Conservation (phyloP, 257 asterid genomes). For the Penstemon davidsonii region DNA sequence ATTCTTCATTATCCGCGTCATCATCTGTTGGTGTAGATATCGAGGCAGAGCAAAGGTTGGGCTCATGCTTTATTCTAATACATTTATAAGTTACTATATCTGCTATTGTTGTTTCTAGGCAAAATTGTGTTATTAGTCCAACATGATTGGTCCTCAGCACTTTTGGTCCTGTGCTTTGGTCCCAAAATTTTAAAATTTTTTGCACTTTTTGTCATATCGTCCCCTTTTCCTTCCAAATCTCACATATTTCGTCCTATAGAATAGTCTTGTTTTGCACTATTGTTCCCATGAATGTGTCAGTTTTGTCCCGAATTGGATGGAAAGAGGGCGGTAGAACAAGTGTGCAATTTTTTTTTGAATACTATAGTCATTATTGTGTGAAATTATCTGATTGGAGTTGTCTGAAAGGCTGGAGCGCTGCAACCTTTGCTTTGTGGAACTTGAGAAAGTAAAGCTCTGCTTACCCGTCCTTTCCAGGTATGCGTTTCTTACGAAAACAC, state of each 20-base stretch:
- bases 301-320: too few relatives aligned
- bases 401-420: slow-evolving; percentile 84
- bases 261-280: too few relatives aligned
- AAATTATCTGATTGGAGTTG: slow-evolving; percentile 27
- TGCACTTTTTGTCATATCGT: too few relatives aligned
- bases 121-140: neutral
- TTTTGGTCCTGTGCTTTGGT: too few relatives aligned
- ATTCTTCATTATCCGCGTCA: slow-evolving; percentile 80
- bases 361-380: too few relatives aligned
- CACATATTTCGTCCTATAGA: too few relatives aligned
- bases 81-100: slow-evolving; percentile 2
- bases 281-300: too few relatives aligned
- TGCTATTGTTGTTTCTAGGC: slow-evolving; percentile 6
- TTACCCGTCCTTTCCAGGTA: slow-evolving; percentile 80
- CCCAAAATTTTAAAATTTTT: too few relatives aligned
- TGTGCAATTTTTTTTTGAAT: neutral
- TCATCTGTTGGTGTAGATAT: slow-evolving; percentile 94
- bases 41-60: slow-evolving; percentile 94
- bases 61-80: slow-evolving; percentile 19
- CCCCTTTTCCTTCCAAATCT: too few relatives aligned
- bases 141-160: neutral
- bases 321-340: too few relatives aligned
- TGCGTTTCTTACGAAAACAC: slow-evolving; percentile 20
- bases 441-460: slow-evolving; percentile 74
- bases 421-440: slow-evolving; percentile 85